These are phyloP conservation scores for Nemania serpens DNA, from an alignment of 2,329 filamentous ascomycete genomes.

Conservation along the genomic window DNA sequence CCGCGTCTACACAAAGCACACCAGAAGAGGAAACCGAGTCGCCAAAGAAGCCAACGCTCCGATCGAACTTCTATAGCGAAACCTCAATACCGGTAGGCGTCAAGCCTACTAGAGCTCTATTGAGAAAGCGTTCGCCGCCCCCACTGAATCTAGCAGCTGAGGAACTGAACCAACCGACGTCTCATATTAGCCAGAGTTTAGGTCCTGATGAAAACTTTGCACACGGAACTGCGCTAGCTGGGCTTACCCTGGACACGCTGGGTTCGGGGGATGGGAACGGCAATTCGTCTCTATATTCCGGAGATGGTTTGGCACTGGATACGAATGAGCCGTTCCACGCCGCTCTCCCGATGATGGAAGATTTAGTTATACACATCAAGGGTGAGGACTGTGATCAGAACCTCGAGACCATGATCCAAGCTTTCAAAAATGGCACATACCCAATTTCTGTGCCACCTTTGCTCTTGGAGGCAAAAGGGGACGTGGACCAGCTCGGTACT, in stretches of 20 bases:
- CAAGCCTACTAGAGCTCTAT: conserved; percentile 31
- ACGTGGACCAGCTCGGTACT: conserved; percentile 9
- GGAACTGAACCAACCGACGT: conserved; percentile 11
- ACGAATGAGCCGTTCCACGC: conserved; percentile 43
- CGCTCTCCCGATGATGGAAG: conserved; percentile 58
- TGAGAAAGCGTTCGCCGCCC: conserved; percentile 34
- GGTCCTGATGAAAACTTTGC: conserved; percentile 36
- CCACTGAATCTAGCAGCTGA: conserved; percentile 32
- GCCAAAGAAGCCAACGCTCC: conserved; percentile 21
- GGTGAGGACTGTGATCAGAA: conserved; percentile 48
- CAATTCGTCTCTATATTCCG: conserved; percentile 19
- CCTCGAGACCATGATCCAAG: conserved; percentile 53
- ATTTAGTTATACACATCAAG: conserved; percentile 60
- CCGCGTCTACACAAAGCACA: not conserved
- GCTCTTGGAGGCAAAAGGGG: conserved; percentile 21
- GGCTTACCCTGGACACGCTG: conserved; percentile 46
- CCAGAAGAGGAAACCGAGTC: conserved; percentile 2
- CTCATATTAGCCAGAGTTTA: conserved; percentile 30
- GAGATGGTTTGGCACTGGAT: conserved; percentile 24
- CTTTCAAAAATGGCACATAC: conserved; percentile 49
- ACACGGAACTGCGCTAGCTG: conserved; percentile 29
- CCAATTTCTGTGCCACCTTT: conserved; percentile 35
- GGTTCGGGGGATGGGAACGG: conserved; percentile 44
- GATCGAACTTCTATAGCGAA: conserved; percentile 32
- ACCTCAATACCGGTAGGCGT: conserved; percentile 28